phyloP scores from a whole-genome alignment of 805 yeast genomes.

The Saturnispora zaruensis region DNA sequence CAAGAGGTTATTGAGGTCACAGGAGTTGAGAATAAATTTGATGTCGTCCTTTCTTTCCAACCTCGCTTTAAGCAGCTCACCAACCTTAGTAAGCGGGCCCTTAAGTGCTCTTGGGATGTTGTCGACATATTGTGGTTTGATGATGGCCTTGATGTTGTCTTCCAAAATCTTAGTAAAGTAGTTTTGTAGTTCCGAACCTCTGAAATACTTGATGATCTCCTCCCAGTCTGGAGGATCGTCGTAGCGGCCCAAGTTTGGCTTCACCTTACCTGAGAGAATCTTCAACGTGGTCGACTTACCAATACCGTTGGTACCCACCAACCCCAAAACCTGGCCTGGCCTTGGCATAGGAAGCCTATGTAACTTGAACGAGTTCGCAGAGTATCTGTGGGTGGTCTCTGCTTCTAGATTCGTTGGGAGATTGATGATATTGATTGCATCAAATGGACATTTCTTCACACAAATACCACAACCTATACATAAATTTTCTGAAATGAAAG shows the following conservation, averaged over 20 bases:
- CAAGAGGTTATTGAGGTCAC: constrained; percentile 70
- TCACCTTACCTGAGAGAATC: constrained; percentile 94
- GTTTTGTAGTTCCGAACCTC: constrained; percentile 97
- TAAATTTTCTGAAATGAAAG: constrained; percentile 85
- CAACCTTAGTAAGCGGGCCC: constrained; percentile 81
- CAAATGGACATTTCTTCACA: constrained; percentile 97
- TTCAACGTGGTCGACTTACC: constrained; percentile 97
- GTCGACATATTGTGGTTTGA: constrained; percentile 98
- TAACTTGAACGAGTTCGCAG: constrained; percentile 94
- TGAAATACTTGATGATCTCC: constrained; percentile 80
- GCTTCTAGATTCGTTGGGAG: constrained; percentile 89
- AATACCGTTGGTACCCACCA: constrained; percentile 98
- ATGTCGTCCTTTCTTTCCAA: constrained; percentile 62
- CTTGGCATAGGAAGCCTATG: constrained; percentile 97
- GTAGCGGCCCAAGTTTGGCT: constrained; percentile 89
- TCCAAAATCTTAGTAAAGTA: constrained; percentile 90
- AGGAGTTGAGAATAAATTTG: constrained; percentile 53
- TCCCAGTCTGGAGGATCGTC: constrained; percentile 98
- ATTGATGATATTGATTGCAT: constrained; percentile 92
- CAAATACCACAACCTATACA: constrained; percentile 99
- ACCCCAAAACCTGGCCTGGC: constrained; percentile 96
- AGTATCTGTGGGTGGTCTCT: constrained; percentile 93
- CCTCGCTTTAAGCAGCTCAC: constrained; percentile 69
- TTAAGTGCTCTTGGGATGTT: constrained; percentile 94
- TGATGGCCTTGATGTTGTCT: constrained; percentile 91